Evolutionary conservation across 2,329 filamentous ascomycete genomes (phyloP).

Genomic region (Sporothrix brasiliensis): DNA sequence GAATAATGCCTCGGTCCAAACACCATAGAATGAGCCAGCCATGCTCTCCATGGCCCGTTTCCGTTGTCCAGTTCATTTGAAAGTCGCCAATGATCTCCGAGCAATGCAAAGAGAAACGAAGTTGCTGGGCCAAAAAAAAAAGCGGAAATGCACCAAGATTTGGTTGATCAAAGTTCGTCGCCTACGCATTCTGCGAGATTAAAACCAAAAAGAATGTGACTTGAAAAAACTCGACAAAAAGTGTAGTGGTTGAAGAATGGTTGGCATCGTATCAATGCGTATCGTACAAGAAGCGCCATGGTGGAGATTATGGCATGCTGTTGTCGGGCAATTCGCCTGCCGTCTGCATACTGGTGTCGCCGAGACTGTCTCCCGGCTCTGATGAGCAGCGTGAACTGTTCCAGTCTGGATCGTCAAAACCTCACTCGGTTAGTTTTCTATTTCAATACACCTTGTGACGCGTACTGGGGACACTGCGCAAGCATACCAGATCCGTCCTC

Average conservation of each 20-base stretch:
- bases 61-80: background rate
- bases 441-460: background rate
- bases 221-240: background rate
- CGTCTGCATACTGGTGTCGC: conserved; percentile 51
- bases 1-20: too few species aligned
- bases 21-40: too few species aligned
- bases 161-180: background rate
- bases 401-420: conserved; percentile 51
- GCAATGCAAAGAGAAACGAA: conserved; percentile 8
- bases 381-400: conserved; percentile 59
- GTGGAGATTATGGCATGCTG: conserved; percentile 32
- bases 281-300: background rate
- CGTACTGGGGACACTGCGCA: conserved; percentile 15
- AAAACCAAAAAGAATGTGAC: background rate
- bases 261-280: background rate
- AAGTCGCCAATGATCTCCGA: conserved; percentile 17
- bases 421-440: conserved; percentile 23
- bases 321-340: conserved; percentile 46
- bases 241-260: background rate
- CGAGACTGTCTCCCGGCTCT: conserved; percentile 56
- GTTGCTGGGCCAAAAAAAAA: background rate
- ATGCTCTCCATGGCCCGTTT: background rate
- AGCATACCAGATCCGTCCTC: conserved; percentile 63
- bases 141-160: background rate
- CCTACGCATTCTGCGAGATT: background rate